A percentile compares a stretch with the other conserved stretches of the same genome.
Conservation (phyloP, 805 yeast genomes). For the Candida fluviatilis region DNA sequence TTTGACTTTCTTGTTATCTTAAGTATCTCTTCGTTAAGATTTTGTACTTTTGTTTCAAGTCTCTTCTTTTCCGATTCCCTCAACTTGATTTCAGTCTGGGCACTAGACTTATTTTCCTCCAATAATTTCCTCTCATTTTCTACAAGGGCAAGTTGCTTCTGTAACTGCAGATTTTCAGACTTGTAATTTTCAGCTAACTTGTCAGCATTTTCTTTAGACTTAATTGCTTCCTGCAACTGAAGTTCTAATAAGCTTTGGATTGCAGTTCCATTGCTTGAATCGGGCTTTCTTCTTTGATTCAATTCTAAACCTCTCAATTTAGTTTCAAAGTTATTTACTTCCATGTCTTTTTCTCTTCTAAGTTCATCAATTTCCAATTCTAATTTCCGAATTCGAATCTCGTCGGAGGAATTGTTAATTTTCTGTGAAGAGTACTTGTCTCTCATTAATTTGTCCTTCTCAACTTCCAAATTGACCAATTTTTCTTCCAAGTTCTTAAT, state of each 20-base stretch:
- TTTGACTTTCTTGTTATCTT: conserved; percentile 17
- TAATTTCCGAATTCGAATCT: neutral
- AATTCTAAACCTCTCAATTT: conserved; percentile 1
- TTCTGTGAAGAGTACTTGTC: neutral
- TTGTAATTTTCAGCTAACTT: neutral
- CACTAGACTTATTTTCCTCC: conserved; percentile 4
- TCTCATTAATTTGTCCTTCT: neutral
- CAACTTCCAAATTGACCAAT: neutral
- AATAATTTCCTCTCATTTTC: conserved; percentile 8
- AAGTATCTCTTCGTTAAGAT: conserved; percentile 14
- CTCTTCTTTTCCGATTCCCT: neutral
- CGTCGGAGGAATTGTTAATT: neutral
- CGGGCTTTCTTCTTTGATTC: conserved; percentile 1
- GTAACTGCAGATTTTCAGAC: neutral
- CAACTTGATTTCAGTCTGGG: conserved; percentile 2
- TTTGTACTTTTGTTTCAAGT: neutral
- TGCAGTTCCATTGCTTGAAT: conserved; percentile 1
- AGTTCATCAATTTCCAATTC: conserved; percentile 1
- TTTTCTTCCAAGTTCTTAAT: conserved; percentile 7
- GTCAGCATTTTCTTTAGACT: neutral
- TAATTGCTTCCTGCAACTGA: conserved; percentile 5
- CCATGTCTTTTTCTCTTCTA: conserved; percentile 4
- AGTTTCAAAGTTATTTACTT: neutral
- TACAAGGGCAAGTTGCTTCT: neutral
- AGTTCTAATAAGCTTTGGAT: conserved; percentile 5